phyloP scores from a whole-genome alignment of 257 asterid genomes.

The Ocimum tenuiflorum region DNA sequence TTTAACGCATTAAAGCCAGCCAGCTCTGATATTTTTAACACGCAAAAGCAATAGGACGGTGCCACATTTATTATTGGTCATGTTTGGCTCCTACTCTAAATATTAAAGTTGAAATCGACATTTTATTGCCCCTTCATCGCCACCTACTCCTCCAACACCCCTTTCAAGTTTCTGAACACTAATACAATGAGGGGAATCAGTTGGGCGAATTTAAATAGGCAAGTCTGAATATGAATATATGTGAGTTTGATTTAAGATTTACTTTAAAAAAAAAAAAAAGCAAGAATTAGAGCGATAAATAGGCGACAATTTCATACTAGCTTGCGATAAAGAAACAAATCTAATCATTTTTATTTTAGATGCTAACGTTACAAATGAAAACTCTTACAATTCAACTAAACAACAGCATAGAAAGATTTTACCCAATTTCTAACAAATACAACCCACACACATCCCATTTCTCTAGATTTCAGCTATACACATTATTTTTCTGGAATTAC shows the following conservation, averaged over 20 bases:
- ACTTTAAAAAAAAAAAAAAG: too few relatives aligned
- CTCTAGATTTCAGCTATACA: background rate
- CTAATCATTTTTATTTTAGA: background rate
- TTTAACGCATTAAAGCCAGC: background rate
- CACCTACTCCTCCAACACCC: background rate
- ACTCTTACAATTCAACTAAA: conserved; percentile 12
- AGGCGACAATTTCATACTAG: too few relatives aligned
- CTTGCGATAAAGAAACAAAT: background rate
- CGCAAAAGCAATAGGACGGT: conserved; percentile 14
- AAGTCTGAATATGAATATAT: too few relatives aligned
- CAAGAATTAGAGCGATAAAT: too few relatives aligned
- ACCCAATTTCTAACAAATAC: background rate
- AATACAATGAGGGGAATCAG: too few relatives aligned
- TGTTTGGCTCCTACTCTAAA: conserved; percentile 5
- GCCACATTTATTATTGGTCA: conserved; percentile 9
- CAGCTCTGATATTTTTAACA: conserved; percentile 8
- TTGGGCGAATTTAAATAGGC: too few relatives aligned
- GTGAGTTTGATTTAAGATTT: too few relatives aligned
- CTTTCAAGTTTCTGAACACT: too few relatives aligned
- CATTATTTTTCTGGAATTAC: background rate
- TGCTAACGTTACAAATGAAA: background rate
- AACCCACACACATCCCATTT: background rate
- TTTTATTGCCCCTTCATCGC: background rate
- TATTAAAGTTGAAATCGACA: conserved; percentile 4
- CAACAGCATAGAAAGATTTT: background rate